A percentile compares a stretch with the other conserved stretches of the same genome.
Evolutionary conservation across 495 filamentous ascomycete species (phyloP).

Genomic region (Podospora bellae-mahoneyi): DNA sequence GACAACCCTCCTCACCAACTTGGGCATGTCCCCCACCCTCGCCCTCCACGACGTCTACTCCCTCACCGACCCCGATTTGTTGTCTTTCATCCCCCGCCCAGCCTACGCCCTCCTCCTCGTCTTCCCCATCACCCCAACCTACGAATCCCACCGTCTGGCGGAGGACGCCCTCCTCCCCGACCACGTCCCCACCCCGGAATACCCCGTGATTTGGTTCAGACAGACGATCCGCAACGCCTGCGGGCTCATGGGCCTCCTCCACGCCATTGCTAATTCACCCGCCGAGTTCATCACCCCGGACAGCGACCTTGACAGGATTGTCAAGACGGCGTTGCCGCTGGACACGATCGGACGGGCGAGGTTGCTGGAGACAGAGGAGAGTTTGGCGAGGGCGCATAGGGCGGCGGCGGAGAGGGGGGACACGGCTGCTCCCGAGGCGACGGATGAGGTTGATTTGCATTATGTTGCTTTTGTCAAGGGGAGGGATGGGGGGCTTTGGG

Average conservation of each 20-base stretch:
- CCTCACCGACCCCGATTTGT: constrained; percentile 72
- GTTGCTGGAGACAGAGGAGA: constrained; percentile 67
- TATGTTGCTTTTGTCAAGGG: constrained; percentile 84
- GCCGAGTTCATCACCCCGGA: constrained; percentile 44
- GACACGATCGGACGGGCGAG: constrained; percentile 58
- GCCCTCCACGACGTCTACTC: constrained; percentile 80
- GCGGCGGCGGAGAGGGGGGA: constrained; percentile 69
- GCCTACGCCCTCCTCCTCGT: constrained; percentile 79
- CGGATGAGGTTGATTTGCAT: constrained; percentile 69
- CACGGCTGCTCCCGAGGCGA: constrained; percentile 64
- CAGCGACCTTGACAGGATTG: constrained; percentile 42
- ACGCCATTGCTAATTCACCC: constrained; percentile 58
- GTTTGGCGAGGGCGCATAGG: constrained; percentile 68
- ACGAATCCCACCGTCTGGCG: constrained; percentile 60
- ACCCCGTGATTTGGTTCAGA: constrained; percentile 75
- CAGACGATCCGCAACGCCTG: constrained; percentile 85
- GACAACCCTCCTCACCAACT: constrained; percentile 67
- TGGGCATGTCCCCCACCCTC: constrained; percentile 65
- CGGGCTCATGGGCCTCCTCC: constrained; percentile 75
- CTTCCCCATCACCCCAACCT: constrained; percentile 70
- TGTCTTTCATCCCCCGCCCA: constrained; percentile 79
- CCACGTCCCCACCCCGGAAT: constrained; percentile 42
- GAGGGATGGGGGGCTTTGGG: constrained; percentile 66
- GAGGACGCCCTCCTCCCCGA: constrained; percentile 58
- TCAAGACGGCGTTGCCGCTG: constrained; percentile 48